A percentile compares a stretch with the other conserved stretches of the same genome.
Conservation (phyloP, 805 yeast genomes). For the Barnettozyma californica region DNA sequence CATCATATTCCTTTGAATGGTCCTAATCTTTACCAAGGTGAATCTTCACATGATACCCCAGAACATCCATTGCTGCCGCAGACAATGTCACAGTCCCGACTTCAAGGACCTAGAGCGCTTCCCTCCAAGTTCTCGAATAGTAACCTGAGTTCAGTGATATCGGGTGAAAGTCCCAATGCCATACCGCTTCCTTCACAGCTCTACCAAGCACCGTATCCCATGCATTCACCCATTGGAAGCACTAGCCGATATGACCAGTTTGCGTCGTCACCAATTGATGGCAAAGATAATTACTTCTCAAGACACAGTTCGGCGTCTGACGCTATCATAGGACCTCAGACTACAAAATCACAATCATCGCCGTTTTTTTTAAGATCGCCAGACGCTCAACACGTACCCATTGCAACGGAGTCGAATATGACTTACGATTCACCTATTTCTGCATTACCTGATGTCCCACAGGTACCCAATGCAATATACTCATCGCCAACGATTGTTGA, state of each 20-base stretch:
- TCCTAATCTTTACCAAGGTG: too few relatives aligned
- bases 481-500: background rate
- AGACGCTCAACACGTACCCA: conserved; percentile 4
- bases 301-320: background rate
- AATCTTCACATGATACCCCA: background rate
- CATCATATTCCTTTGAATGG: conserved; percentile 10
- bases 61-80: background rate
- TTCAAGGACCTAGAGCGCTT: conserved; percentile 21
- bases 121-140: conserved; percentile 12
- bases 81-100: conserved; percentile 4
- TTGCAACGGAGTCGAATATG: background rate
- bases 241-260: conserved; percentile 9
- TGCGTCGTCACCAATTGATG: conserved; percentile 8
- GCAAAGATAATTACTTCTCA: conserved; percentile 2
- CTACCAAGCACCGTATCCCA: conserved; percentile 5
- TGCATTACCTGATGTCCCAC: conserved; percentile 22
- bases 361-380: conserved; percentile 8
- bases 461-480: conserved; percentile 8
- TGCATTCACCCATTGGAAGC: background rate
- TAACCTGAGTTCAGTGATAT: background rate
- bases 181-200: background rate
- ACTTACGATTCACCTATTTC: conserved; percentile 10
- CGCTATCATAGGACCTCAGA: background rate
- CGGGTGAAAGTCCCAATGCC: background rate
- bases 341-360: conserved; percentile 1